Evolutionary conservation across 129 eudicot species (phyloP).

Genomic region (Artemisia annua): DNA sequence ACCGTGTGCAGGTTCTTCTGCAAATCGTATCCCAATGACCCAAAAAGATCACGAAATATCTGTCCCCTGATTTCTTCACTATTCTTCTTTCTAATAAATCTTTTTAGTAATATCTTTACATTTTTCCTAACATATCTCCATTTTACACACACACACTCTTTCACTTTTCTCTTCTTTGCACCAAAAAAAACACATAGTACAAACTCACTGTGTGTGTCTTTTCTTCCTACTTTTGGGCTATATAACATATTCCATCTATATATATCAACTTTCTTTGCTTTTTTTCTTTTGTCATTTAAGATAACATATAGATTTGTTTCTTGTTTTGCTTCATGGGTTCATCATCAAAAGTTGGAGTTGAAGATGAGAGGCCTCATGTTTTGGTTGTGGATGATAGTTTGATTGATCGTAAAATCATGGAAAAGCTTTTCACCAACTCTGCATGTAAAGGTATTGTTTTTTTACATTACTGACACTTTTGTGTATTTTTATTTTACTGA

Average conservation of each 20-base stretch:
- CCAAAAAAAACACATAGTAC: slow-evolving; percentile 9
- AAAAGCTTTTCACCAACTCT: slow-evolving; percentile 63
- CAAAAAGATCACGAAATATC: slow-evolving; percentile 67
- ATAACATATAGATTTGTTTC: background rate
- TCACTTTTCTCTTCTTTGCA: background rate
- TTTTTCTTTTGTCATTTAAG: background rate
- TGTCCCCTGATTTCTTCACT: slow-evolving; percentile 42
- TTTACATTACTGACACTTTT: slow-evolving; percentile 11
- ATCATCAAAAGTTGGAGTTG: slow-evolving; percentile 28
- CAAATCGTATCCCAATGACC: slow-evolving; percentile 49
- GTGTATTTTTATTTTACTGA: background rate
- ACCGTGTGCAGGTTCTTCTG: slow-evolving; percentile 35
- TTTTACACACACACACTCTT: slow-evolving; percentile 22
- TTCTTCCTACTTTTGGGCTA: slow-evolving; percentile 19
- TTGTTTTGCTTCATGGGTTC: slow-evolving; percentile 24
- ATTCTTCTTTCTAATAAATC: background rate
- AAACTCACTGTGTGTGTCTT: slow-evolving; percentile 1
- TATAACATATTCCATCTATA: background rate
- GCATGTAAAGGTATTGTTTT: slow-evolving; percentile 50
- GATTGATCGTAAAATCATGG: slow-evolving; percentile 55
- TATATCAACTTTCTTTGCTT: background rate
- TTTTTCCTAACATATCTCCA: background rate
- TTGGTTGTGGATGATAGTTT: slow-evolving; percentile 64
- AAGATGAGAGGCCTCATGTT: slow-evolving; percentile 52
- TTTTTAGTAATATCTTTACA: slow-evolving; percentile 12